A percentile compares a stretch with the other conserved stretches of the same genome.
These are phyloP conservation scores for Eustoma russellianum DNA, from an alignment of 257 asterid species.

Conservation along the genomic window DNA sequence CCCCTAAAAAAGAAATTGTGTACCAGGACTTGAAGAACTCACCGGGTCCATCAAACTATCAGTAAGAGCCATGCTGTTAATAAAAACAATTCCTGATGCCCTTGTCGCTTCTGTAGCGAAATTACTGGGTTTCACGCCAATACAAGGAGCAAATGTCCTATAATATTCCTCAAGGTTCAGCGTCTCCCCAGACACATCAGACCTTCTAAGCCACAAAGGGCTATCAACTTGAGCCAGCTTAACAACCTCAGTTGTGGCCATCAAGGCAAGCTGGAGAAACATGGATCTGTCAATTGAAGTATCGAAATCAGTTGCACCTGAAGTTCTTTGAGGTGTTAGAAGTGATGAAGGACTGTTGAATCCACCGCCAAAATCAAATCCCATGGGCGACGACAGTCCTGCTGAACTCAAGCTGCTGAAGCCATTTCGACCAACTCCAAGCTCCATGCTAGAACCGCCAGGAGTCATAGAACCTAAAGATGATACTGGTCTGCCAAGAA, in stretches of 20 bases:
- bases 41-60: slow-evolving; percentile 72
- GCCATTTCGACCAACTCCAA: slow-evolving; percentile 50
- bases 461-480: slow-evolving; percentile 21
- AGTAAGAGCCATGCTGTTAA: slow-evolving; percentile 36
- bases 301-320: slow-evolving; percentile 23
- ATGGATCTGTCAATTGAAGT: slow-evolving; percentile 35
- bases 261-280: slow-evolving; percentile 48
- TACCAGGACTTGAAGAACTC: slow-evolving; percentile 14
- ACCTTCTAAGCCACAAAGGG: slow-evolving; percentile 57
- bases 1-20: neutral
- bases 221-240: slow-evolving; percentile 50
- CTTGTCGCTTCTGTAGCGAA: slow-evolving; percentile 61
- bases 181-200: slow-evolving; percentile 39
- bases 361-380: slow-evolving; percentile 41
- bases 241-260: slow-evolving; percentile 62
- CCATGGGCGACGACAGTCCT: slow-evolving; percentile 35
- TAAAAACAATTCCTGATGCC: slow-evolving; percentile 45
- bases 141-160: slow-evolving; percentile 48
- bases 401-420: slow-evolving; percentile 28
- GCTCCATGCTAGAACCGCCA: slow-evolving; percentile 37
- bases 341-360: slow-evolving; percentile 22
- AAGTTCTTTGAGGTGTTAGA: slow-evolving; percentile 22
- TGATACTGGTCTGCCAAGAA: slow-evolving; percentile 35
- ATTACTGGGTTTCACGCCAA: slow-evolving; percentile 43
- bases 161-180: slow-evolving; percentile 62